Conservation (phyloP, 495 filamentous ascomycete species). For the Hypomontagnella submonticulosa region DNA sequence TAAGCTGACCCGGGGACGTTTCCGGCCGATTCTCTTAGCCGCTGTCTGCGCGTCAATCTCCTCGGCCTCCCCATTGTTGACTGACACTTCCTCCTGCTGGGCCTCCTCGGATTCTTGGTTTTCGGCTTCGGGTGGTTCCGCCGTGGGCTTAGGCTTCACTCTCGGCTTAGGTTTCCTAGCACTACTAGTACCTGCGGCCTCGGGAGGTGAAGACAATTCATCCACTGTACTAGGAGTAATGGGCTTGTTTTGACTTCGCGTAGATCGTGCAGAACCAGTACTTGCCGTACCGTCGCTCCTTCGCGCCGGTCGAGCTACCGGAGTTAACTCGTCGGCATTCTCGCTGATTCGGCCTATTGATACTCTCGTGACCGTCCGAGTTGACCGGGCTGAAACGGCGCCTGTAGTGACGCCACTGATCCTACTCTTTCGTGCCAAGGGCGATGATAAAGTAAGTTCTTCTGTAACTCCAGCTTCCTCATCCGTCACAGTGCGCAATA, state of each 20-base stretch:
- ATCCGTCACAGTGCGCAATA: conserved; percentile 48
- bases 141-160: conserved; percentile 15
- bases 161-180: conserved; percentile 40
- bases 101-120: conserved; percentile 28
- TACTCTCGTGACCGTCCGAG: conserved; percentile 26
- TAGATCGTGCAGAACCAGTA: conserved; percentile 36
- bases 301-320: conserved; percentile 22
- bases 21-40: conserved; percentile 50
- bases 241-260: conserved; percentile 33
- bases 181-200: conserved; percentile 48
- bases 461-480: conserved; percentile 39
- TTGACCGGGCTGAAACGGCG: conserved; percentile 31
- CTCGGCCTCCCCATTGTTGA: conserved; percentile 37
- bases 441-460: conserved; percentile 52
- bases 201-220: conserved; percentile 45
- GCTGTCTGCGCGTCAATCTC: conserved; percentile 51
- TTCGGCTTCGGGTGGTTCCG: conserved; percentile 22
- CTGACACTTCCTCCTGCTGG: conserved; percentile 44
- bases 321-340: conserved; percentile 27
- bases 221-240: conserved; percentile 38
- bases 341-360: conserved; percentile 19
- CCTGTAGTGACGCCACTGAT: conserved; percentile 40
- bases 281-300: conserved; percentile 33
- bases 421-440: conserved; percentile 51
- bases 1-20: conserved; percentile 50